Percentiles rank a stretch among this genome's conserved stretches.
Evolutionary conservation across 768 basidiomycete species (phyloP).

Genomic region (Piloderma croceum): DNA sequence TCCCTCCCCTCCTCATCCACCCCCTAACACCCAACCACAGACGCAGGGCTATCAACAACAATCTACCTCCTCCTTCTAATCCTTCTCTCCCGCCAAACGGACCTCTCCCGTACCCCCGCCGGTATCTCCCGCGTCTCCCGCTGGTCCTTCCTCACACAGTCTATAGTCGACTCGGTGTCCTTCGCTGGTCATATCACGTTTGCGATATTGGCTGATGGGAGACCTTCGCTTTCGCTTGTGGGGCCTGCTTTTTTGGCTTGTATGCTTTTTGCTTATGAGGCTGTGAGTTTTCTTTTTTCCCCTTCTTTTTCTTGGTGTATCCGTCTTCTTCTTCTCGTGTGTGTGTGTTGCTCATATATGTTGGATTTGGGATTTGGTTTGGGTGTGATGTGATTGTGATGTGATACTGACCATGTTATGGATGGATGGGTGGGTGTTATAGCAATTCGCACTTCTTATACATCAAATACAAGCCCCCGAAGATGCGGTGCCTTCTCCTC

Average conservation of each 20-base stretch:
- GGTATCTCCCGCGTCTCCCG: slow-evolving; percentile 74
- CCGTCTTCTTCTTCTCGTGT: no score
- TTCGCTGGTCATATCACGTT: slow-evolving; percentile 89
- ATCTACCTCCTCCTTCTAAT: slow-evolving; percentile 61
- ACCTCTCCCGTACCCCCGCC: slow-evolving; percentile 70
- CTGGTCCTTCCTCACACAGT: slow-evolving; percentile 78
- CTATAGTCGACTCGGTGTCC: slow-evolving; percentile 73
- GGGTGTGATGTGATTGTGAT: no score
- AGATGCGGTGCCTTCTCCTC: slow-evolving; percentile 32
- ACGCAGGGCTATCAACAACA: slow-evolving; percentile 66
- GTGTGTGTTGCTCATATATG: no score
- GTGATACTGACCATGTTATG: neutral
- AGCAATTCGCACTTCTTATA: slow-evolving; percentile 84
- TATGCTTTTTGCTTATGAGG: slow-evolving; percentile 74
- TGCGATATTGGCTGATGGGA: slow-evolving; percentile 78
- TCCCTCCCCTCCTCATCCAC: no score
- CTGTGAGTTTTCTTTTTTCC: slow-evolving; percentile 43
- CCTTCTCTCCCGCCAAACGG: slow-evolving; percentile 69
- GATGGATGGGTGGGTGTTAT: slow-evolving; percentile 1
- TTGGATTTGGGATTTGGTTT: no score
- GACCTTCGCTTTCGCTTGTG: slow-evolving; percentile 73
- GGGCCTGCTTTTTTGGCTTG: slow-evolving; percentile 83
- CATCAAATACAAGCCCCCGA: slow-evolving; percentile 83
- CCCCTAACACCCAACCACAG: no score
- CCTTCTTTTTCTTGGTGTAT: neutral